phyloP scores from a whole-genome alignment of 495 filamentous ascomycete genomes.

The Corynascus novoguineensis region DNA sequence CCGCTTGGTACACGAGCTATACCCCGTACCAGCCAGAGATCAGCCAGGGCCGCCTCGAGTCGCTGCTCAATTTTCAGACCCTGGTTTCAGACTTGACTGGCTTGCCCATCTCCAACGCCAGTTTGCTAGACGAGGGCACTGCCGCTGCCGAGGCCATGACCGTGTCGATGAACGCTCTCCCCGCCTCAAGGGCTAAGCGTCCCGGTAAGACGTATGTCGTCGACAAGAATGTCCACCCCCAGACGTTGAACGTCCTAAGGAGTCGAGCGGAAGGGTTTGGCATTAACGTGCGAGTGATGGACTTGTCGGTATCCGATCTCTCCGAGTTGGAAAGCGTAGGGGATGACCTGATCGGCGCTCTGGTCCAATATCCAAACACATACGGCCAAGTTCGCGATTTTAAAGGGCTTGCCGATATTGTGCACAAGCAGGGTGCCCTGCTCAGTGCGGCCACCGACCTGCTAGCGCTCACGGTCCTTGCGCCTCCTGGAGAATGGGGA shows the following conservation, averaged over 20 bases:
- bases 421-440: constrained; percentile 74
- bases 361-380: constrained; percentile 94
- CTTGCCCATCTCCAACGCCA: constrained; percentile 88
- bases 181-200: constrained; percentile 65
- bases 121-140: constrained; percentile 87
- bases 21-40: constrained; percentile 99
- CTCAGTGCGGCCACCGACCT: constrained; percentile 91
- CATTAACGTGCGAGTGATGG: constrained; percentile 67
- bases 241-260: constrained; percentile 80
- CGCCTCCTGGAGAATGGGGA: constrained; percentile 91
- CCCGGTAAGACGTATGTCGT: constrained; percentile 77
- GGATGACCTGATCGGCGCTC: constrained; percentile 80
- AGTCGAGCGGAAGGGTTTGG: constrained; percentile 93
- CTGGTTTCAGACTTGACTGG: constrained; percentile 85
- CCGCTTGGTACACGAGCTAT: constrained; percentile 98
- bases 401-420: constrained; percentile 62
- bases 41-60: constrained; percentile 90
- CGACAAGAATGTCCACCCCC: constrained; percentile 76
- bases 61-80: constrained; percentile 95
- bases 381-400: constrained; percentile 78
- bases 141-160: constrained; percentile 98
- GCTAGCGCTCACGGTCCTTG: constrained; percentile 81
- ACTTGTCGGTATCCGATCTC: constrained; percentile 60
- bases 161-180: constrained; percentile 74
- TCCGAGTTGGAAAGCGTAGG: constrained; percentile 65